A percentile compares a stretch with the other conserved stretches of the same genome.
phyloP scores from a whole-genome alignment of 208 protist genomes.

The Acanthamoeba healyi region DNA sequence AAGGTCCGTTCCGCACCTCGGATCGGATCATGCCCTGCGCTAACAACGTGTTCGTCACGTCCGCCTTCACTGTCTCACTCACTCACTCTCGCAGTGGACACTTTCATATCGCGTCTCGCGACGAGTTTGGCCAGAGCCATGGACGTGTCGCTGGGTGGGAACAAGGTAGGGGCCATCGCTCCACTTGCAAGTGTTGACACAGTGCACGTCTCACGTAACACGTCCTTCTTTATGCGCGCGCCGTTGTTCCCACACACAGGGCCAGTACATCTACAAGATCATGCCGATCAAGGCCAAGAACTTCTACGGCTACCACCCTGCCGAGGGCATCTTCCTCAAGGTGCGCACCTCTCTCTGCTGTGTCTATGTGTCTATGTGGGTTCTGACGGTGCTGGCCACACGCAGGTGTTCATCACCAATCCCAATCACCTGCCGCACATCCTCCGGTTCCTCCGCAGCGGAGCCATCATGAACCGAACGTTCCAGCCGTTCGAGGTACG shows the following conservation, averaged over 20 bases:
- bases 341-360: constrained; percentile 77
- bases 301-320: constrained; percentile 88
- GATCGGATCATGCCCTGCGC: not conserved
- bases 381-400: too few species aligned
- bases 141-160: constrained; percentile 56
- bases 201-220: too few species aligned
- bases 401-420: constrained; percentile 77
- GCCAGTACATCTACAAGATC: constrained; percentile 75
- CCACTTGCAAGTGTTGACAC: too few species aligned
- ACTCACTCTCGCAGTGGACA: constrained; percentile 73
- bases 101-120: constrained; percentile 79
- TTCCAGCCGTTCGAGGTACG: constrained; percentile 85
- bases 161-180: too few species aligned
- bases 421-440: constrained; percentile 81
- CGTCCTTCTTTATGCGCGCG: not conserved
- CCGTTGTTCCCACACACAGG: not conserved
- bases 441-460: constrained; percentile 78
- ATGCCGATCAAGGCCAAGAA: constrained; percentile 64
- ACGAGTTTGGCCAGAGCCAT: constrained; percentile 75
- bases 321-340: constrained; percentile 87
- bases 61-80: too few species aligned
- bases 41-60: too few species aligned
- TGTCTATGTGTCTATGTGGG: too few species aligned
- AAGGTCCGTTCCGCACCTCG: not conserved
- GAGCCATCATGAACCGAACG: constrained; percentile 77